phyloP scores from a whole-genome alignment of 192 early-diverging fungal species.

The Kickxella alabastrina region DNA sequence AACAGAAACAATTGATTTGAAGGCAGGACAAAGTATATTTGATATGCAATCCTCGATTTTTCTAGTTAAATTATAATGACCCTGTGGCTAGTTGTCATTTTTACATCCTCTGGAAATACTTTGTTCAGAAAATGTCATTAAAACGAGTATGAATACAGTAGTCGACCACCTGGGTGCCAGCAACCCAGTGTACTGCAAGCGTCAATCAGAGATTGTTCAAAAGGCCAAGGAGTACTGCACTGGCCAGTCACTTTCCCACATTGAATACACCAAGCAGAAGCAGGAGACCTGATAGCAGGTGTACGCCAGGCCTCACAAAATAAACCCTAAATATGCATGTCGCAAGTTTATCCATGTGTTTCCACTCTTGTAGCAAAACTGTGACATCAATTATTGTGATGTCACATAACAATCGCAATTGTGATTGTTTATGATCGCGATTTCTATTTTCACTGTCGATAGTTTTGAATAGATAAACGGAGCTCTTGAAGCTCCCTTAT shows the following conservation, averaged over 20 bases:
- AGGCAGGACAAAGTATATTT: background rate
- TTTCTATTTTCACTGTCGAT: too few relatives aligned
- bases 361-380: constrained; percentile 84
- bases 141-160: too few relatives aligned
- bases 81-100: too few relatives aligned
- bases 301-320: constrained; percentile 64
- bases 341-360: constrained; percentile 88
- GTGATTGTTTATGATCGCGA: too few relatives aligned
- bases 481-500: too few relatives aligned
- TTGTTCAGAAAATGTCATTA: too few relatives aligned
- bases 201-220: constrained; percentile 77
- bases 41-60: background rate
- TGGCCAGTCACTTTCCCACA: constrained; percentile 73
- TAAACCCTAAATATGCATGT: constrained; percentile 87
- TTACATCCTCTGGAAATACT: too few relatives aligned
- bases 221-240: constrained; percentile 74
- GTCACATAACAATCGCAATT: too few relatives aligned
- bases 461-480: too few relatives aligned
- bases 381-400: too few relatives aligned
- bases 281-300: constrained; percentile 79
- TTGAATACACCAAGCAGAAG: constrained; percentile 79
- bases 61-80: too few relatives aligned
- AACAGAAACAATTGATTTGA: too few relatives aligned
- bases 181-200: constrained; percentile 77
- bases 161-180: constrained; percentile 92